These are phyloP conservation scores for Thymus mandschuricus DNA, from an alignment of 257 asterid genomes.

Conservation along the genomic window DNA sequence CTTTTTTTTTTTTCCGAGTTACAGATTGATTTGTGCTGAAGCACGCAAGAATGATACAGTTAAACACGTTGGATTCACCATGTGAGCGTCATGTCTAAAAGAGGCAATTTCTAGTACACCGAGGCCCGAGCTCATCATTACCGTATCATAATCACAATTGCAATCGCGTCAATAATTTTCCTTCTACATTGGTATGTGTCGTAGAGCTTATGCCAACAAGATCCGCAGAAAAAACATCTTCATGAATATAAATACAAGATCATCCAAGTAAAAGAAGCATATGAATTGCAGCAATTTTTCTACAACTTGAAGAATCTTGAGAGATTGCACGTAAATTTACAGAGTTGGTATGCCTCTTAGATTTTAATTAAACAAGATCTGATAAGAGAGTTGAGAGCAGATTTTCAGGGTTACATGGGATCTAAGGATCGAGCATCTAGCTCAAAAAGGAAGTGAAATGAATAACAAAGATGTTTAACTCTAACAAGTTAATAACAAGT, in stretches of 20 bases:
- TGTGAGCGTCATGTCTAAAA: not conserved
- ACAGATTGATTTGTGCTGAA: not conserved
- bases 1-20: not conserved
- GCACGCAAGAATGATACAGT: not conserved
- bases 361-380: not conserved
- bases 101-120: not conserved
- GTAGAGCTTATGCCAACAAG: conserved; percentile 5
- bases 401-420: not conserved
- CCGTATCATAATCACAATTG: not conserved
- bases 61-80: not conserved
- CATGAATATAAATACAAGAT: not conserved
- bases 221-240: not conserved
- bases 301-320: conserved; percentile 11
- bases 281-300: not conserved
- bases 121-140: not conserved
- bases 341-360: conserved; percentile 2
- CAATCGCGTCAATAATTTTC: not conserved
- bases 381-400: not conserved
- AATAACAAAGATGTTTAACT: no score
- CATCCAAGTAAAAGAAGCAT: not conserved
- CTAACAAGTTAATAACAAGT: not conserved
- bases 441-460: conserved; percentile 1
- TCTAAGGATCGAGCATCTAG: not conserved
- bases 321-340: not conserved
- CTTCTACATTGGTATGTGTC: not conserved